A percentile compares a stretch with the other conserved stretches of the same genome.
These are phyloP conservation scores for Colletotrichum aenigma DNA, from an alignment of 2,329 filamentous ascomycete genomes.

Conservation along the genomic window DNA sequence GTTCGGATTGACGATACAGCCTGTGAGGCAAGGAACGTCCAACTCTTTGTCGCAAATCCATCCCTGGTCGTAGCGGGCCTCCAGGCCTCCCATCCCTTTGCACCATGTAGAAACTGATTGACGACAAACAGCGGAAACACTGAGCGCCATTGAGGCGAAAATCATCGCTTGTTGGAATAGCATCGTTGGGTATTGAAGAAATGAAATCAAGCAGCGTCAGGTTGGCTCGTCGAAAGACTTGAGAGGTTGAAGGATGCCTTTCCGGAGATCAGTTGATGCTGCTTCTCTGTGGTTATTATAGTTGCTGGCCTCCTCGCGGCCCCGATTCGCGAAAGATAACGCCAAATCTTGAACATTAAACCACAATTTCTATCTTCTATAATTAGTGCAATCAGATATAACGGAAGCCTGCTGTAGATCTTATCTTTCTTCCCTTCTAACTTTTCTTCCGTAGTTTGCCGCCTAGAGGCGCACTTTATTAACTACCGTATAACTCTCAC, in stretches of 20 bases:
- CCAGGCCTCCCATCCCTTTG: fast-evolving
- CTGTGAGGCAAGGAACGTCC: background rate
- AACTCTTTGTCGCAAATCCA: background rate
- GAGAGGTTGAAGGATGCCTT: background rate
- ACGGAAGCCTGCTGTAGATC: background rate
- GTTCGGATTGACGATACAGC: background rate
- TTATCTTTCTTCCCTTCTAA: background rate
- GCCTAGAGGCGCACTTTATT: no score
- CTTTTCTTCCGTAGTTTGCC: no score
- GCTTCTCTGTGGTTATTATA: background rate
- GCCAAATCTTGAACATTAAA: background rate
- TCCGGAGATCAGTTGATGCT: fast-evolving
- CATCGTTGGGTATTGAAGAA: background rate
- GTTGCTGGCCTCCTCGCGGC: background rate
- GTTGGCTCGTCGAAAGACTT: background rate
- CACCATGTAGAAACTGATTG: background rate
- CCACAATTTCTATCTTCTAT: background rate
- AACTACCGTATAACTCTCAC: no score
- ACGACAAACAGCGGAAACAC: background rate
- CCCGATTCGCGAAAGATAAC: background rate
- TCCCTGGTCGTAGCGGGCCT: background rate
- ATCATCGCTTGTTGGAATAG: fast-evolving
- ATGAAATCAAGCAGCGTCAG: background rate
- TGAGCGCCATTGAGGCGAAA: background rate
- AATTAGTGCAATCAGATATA: background rate